phyloP scores from a whole-genome alignment of 495 filamentous ascomycete species.

The Cryomyces minteri region DNA sequence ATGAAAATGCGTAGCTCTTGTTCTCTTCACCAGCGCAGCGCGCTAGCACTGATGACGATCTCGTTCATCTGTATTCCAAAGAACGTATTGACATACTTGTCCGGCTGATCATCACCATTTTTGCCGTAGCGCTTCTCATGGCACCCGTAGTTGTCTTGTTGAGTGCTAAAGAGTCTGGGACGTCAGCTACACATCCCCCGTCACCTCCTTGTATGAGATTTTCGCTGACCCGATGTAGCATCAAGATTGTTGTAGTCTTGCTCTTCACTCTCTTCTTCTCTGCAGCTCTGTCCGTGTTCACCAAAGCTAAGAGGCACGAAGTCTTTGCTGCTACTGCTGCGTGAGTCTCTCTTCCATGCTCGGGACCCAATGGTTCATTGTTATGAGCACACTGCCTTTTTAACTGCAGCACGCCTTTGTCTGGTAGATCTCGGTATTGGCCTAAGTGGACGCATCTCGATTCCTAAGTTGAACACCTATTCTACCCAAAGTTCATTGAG shows the following conservation, averaged over 20 bases:
- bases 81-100: constrained; percentile 16
- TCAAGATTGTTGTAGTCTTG: constrained; percentile 16
- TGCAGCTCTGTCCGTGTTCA: constrained; percentile 16
- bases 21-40: constrained; percentile 11
- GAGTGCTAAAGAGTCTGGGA: background rate
- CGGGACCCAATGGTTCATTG: too few relatives aligned
- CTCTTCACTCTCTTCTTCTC: constrained; percentile 19
- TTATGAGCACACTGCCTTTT: too few relatives aligned
- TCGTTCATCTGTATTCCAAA: constrained; percentile 14
- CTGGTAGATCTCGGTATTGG: too few relatives aligned
- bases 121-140: constrained; percentile 12
- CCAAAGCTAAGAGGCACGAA: constrained; percentile 22
- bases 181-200: background rate
- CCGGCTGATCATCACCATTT: constrained; percentile 14
- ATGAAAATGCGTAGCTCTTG: constrained; percentile 3
- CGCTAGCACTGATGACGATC: constrained; percentile 9
- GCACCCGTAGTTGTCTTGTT: constrained; percentile 15
- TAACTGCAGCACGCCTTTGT: too few relatives aligned
- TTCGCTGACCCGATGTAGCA: background rate
- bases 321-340: constrained; percentile 22
- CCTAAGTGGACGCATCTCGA: too few relatives aligned
- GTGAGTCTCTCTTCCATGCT: constrained; percentile 12
- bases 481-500: too few relatives aligned
- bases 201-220: background rate
- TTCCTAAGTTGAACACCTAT: too few relatives aligned